Evolutionary conservation across 163 green algal species (phyloP), one percentile per base, ranked within the genome.

Genomic region (Smithsoniella earleae): DNA sequence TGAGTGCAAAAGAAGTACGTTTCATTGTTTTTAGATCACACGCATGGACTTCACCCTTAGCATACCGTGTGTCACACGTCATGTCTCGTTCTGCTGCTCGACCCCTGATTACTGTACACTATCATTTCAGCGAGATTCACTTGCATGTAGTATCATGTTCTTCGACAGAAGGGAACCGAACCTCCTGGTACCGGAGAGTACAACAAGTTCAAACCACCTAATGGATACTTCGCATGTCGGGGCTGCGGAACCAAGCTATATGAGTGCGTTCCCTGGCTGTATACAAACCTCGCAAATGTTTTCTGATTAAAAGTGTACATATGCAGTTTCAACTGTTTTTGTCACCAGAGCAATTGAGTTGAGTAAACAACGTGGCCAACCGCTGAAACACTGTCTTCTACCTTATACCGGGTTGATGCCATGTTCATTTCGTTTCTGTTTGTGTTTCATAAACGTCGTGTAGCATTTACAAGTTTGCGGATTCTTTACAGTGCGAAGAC

Each of bases 101-200:
- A n/a, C n/a, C n/a, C n/a, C n/a, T n/a, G n/a, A n/a, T n/a, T 22
- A 28, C 2, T 28, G 18, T 49, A 13, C 40, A 49, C 30, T 54
- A 37, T 28, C 13, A 28, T 3, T 43, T 36, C 18, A 46, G 31
- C 36, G 4, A 27, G 33, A 38, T 54, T 49, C 18, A n/a, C 30
- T 34, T 38, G 40, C 3, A 6, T 77, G 76, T 80, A 93, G 86
- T 94, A 83, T 75, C 52, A 84, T 13, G 83, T 94, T 52, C 64
- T 92, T n/a, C 79, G 88, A 27, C 74, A 89, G 63, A 91, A 92
- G 75, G 88, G 88, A 54, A 94, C 88, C 20, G 88, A 94, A 73
- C 80, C 77, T 8, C 76, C 87, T 28, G 86, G 86, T 27, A 85
- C 80, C 18, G 88, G 87, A 8, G 75, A 86, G 22, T 92, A 90